Evolutionary conservation across 208 protist species (phyloP).

Genomic region (Trypanosoma scelopori): DNA sequence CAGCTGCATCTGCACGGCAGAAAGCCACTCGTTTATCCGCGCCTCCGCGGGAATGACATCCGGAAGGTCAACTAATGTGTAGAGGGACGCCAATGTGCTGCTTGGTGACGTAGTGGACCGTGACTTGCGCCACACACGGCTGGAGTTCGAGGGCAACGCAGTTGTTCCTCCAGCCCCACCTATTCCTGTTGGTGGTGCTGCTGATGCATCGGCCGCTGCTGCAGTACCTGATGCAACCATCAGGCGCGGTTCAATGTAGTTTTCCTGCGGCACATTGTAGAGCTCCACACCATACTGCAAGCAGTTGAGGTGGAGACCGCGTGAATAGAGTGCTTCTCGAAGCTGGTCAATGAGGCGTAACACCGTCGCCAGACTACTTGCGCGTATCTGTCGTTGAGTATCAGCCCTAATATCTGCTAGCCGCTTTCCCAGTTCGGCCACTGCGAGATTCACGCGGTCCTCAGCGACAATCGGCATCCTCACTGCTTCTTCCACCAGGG

Average conservation of each 20-base stretch:
- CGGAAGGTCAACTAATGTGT: constrained; percentile 29
- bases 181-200: not conserved
- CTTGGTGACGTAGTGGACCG: constrained; percentile 3
- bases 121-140: not conserved
- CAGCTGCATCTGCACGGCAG: constrained; percentile 33
- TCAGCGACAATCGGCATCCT: too few relatives aligned
- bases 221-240: constrained; percentile 1
- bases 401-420: constrained; percentile 30
- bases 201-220: constrained; percentile 2
- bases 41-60: constrained; percentile 36
- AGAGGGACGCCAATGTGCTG: constrained; percentile 11
- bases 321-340: constrained; percentile 60
- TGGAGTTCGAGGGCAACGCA: not conserved
- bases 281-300: constrained; percentile 67
- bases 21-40: constrained; percentile 46
- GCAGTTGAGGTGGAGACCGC: constrained; percentile 54
- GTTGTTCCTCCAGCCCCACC: too few relatives aligned
- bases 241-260: constrained; percentile 56
- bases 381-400: constrained; percentile 44
- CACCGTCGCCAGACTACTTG: constrained; percentile 41
- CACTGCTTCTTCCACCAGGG: constrained; percentile 1
- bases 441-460: constrained; percentile 28
- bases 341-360: constrained; percentile 64
- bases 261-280: constrained; percentile 51
- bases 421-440: constrained; percentile 33